phyloP scores from a whole-genome alignment of 495 filamentous ascomycete species.

The Penicillium coprophilum region DNA sequence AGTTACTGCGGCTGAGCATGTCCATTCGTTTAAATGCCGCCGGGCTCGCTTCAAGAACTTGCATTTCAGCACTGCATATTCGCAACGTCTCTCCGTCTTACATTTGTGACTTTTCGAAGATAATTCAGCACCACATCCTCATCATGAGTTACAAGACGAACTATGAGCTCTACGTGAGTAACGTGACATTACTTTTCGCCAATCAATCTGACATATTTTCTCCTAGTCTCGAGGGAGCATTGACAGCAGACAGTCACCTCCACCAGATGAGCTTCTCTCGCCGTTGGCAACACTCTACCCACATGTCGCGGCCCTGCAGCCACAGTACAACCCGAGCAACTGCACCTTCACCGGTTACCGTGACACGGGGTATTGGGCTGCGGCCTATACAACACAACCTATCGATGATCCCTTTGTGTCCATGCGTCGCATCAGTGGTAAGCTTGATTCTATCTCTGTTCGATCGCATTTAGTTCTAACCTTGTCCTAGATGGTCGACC shows the following conservation, averaged over 20 bases:
- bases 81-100: background rate
- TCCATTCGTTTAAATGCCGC: slow-evolving; percentile 13
- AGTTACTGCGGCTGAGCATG: slow-evolving; percentile 7
- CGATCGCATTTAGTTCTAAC: background rate
- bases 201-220: background rate
- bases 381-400: slow-evolving; percentile 35
- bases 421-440: slow-evolving; percentile 32
- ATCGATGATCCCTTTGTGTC: slow-evolving; percentile 20
- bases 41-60: slow-evolving; percentile 2
- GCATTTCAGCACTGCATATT: slow-evolving; percentile 11
- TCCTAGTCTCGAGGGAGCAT: slow-evolving; percentile 27
- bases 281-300: slow-evolving; percentile 43
- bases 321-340: slow-evolving; percentile 33
- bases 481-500: slow-evolving; percentile 19
- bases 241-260: slow-evolving; percentile 29
- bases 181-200: background rate
- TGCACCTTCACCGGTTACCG: slow-evolving; percentile 43
- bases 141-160: slow-evolving; percentile 48
- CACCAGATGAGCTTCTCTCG: slow-evolving; percentile 38
- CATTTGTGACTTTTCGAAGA: background rate
- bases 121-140: slow-evolving; percentile 3
- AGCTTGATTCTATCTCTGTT: slow-evolving; percentile 8
- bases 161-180: slow-evolving; percentile 45
- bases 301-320: slow-evolving; percentile 43
- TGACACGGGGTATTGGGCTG: slow-evolving; percentile 41